Base-by-base conservation (phyloP, 2,329 filamentous ascomycete species). In the Aspergillus hiratsukae region DNA sequence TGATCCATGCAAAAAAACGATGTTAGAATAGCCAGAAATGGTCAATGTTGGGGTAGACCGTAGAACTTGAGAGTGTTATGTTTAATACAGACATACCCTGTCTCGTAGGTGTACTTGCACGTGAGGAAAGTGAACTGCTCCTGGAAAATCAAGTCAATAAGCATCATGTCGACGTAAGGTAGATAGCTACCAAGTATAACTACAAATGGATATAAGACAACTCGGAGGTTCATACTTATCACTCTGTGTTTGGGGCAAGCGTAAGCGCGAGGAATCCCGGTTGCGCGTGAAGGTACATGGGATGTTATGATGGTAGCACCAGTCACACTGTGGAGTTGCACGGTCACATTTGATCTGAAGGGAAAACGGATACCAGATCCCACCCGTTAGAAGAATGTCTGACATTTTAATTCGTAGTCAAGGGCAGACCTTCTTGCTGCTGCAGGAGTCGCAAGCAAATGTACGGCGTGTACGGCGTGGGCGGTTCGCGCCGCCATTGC, bases 231-330 rank as follows among this genome's bases (percentile, higher is more conserved):
- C 31, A 37, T 37, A 37, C 31, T 7, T 37, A 17, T 17, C 31
- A 37, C 14, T 37, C 14, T 14, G 31, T 17, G 31, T 17, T 17
- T 35, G 31, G 31, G 11, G 31, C 5, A 17, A 35, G 31, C 11
- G 3, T 37, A 14, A 37, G 10, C 28, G n/a, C 1, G 10, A 19
- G 23, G 17, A 17, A 14, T n/a, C 45, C 27, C 25, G 21, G 46
- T 53, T 50, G 8, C 58, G 55, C 4, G 29, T 52, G 41, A 50
- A 59, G 10, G 48, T 52, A 27, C 58, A 60, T 8, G 55, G 40
- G 19, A 60, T 31, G 28, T 49, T 27, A 5, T 60, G 58, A 27
- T 60, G 58, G 10, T 31, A 31, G 31, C 58, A 60, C 58, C 58
- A 60, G 31, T 60, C 50, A 25, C 58, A 60, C 50, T 48, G 53